A percentile compares a stretch with the other conserved stretches of the same genome.
phyloP scores from a whole-genome alignment of 768 basidiomycete genomes.

The Tylopilus plumbeoviolaceoides region DNA sequence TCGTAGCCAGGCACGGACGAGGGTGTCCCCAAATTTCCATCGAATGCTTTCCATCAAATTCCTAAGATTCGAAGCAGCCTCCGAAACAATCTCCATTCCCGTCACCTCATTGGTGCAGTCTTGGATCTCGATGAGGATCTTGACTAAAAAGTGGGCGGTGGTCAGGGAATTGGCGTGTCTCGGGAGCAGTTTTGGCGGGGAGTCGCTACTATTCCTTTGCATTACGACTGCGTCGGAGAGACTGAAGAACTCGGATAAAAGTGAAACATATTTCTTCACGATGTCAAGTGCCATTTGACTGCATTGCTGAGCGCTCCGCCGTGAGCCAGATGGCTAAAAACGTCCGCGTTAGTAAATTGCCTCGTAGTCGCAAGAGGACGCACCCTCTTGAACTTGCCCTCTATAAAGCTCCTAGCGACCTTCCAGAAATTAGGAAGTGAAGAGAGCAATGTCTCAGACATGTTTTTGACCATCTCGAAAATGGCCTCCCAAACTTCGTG shows the following conservation, averaged over 20 bases:
- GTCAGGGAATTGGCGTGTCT: slow-evolving; percentile 76
- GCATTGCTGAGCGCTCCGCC: slow-evolving; percentile 80
- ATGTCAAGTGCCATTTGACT: slow-evolving; percentile 86
- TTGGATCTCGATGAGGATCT: slow-evolving; percentile 78
- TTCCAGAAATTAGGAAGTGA: slow-evolving; percentile 92
- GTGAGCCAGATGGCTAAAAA: slow-evolving; percentile 41
- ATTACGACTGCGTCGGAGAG: slow-evolving; percentile 76
- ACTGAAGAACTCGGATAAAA: slow-evolving; percentile 82
- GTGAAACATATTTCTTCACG: slow-evolving; percentile 77
- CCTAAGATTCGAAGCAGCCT: slow-evolving; percentile 63
- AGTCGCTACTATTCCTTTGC: slow-evolving; percentile 38
- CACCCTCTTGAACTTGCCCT: slow-evolving; percentile 91
- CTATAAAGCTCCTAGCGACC: slow-evolving; percentile 85
- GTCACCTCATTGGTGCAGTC: slow-evolving; percentile 82
- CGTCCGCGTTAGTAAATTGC: slow-evolving; percentile 1
- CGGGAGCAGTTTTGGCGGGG: slow-evolving; percentile 58
- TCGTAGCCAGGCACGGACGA: slow-evolving; percentile 75
- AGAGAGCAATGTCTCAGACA: slow-evolving; percentile 84
- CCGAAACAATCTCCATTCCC: slow-evolving; percentile 76
- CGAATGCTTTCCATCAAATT: slow-evolving; percentile 74
- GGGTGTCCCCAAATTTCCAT: slow-evolving; percentile 85
- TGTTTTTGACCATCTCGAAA: slow-evolving; percentile 71
- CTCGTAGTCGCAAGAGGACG: slow-evolving; percentile 6
- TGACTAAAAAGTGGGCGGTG: slow-evolving; percentile 74
- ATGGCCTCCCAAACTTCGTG: slow-evolving; percentile 81